phyloP scores from a whole-genome alignment of 805 yeast genomes.

The Candida quercuum region DNA sequence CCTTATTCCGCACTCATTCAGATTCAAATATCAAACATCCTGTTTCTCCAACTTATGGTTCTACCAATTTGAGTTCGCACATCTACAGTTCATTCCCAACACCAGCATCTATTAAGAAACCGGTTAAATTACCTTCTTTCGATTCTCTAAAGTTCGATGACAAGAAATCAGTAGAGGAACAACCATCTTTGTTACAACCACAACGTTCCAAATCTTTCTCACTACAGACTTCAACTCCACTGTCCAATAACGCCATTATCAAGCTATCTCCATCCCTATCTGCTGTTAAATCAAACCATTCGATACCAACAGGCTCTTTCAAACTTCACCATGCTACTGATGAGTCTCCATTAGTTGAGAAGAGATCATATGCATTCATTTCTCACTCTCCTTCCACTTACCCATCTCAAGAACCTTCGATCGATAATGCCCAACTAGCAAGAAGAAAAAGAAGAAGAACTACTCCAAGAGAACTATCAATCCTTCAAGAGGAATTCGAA shows the following conservation, averaged over 20 bases:
- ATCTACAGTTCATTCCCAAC: not conserved
- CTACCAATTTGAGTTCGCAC: conserved; percentile 7
- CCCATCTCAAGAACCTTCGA: conserved; percentile 74
- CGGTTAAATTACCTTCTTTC: conserved; percentile 23
- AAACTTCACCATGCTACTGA: not conserved
- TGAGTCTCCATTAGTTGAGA: conserved; percentile 24
- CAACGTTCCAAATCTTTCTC: conserved; percentile 7
- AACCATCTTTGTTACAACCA: not conserved
- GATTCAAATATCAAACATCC: not conserved
- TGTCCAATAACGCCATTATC: not conserved
- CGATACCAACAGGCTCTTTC: not conserved
- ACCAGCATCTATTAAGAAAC: conserved; percentile 13
- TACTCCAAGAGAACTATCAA: conserved; percentile 76
- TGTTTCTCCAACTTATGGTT: conserved; percentile 9
- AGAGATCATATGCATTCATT: conserved; percentile 71
- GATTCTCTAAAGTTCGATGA: conserved; percentile 18
- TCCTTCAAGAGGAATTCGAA: conserved; percentile 76
- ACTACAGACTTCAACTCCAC: not conserved
- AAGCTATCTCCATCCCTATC: conserved; percentile 1
- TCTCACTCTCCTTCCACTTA: conserved; percentile 89
- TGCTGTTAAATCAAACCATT: not conserved
- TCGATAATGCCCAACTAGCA: conserved; percentile 89
- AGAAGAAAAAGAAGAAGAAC: conserved; percentile 95
- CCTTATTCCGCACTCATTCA: no score
- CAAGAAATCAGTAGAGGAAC: not conserved